Evolutionary conservation across 2,329 filamentous ascomycete species (phyloP).

Genomic region (Sarocladium strictum): DNA sequence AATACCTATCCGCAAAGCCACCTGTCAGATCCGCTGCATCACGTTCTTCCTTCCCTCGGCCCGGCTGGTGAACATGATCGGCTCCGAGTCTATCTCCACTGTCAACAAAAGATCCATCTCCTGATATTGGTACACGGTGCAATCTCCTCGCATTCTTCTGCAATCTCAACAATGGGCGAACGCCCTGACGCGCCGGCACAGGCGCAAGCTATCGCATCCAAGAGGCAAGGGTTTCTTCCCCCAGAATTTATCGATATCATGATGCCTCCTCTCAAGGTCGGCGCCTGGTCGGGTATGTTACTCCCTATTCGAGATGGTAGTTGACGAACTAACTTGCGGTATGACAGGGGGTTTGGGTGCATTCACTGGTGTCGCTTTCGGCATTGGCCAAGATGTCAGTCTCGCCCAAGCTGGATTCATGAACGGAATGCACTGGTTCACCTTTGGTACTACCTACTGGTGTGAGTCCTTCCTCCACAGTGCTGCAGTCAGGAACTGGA

Average conservation of each 20-base stretch:
- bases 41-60: background rate
- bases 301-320: too few species aligned
- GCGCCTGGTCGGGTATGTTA: conserved; percentile 48
- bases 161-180: conserved; percentile 14
- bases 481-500: background rate
- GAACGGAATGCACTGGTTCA: conserved; percentile 75
- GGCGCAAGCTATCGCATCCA: conserved; percentile 10
- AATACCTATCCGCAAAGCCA: too few species aligned
- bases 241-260: conserved; percentile 40
- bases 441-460: conserved; percentile 71
- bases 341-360: conserved; percentile 50
- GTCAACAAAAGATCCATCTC: background rate
- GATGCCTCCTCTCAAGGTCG: conserved; percentile 50
- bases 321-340: too few species aligned
- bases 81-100: background rate
- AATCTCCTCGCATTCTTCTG: background rate
- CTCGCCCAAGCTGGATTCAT: conserved; percentile 66
- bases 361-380: conserved; percentile 60
- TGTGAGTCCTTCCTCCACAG: too few species aligned
- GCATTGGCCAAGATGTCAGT: conserved; percentile 62
- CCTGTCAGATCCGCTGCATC: too few species aligned
- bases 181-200: conserved; percentile 16
- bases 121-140: background rate
- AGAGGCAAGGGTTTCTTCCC: conserved; percentile 31
- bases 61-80: background rate